These are phyloP conservation scores for Lablab purpureus DNA, from an alignment of 306 rosid genomes.

Conservation along the genomic window DNA sequence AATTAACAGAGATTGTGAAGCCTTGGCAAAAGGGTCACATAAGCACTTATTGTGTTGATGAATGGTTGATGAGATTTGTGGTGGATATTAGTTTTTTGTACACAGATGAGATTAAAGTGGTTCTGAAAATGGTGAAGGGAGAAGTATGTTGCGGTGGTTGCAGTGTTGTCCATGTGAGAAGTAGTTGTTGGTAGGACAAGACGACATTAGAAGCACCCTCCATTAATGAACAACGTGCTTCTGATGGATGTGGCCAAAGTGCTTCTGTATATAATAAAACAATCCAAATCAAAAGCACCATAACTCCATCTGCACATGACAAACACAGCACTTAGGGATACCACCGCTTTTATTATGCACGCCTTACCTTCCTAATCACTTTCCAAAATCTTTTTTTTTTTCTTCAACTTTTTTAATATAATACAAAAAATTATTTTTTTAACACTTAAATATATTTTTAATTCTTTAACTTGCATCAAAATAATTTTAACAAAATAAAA, in stretches of 20 bases:
- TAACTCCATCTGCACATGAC: slow-evolving; percentile 4
- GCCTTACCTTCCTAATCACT: background rate
- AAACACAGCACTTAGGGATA: background rate
- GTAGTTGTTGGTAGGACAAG: slow-evolving; percentile 7
- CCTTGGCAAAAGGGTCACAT: background rate
- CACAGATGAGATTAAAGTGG: too few species aligned
- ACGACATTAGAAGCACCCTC: background rate
- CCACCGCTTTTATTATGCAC: background rate
- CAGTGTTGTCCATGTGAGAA: background rate
- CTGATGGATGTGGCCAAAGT: background rate
- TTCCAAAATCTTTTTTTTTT: background rate
- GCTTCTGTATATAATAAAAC: background rate
- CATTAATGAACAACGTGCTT: slow-evolving; percentile 14
- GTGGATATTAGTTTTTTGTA: too few species aligned
- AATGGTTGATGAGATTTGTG: background rate
- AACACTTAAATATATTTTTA: too few species aligned
- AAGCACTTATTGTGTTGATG: slow-evolving; percentile 8
- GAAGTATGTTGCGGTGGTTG: background rate
- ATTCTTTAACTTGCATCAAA: too few species aligned
- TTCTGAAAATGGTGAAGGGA: background rate
- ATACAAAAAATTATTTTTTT: too few species aligned
- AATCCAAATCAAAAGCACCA: slow-evolving; percentile 27
- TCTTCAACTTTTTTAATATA: too few species aligned
- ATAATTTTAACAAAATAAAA: too few species aligned
- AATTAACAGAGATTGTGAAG: background rate